A percentile compares a stretch with the other conserved stretches of the same genome.
Conservation (phyloP, 768 basidiomycete species). For the Leccinum rimulosum region DNA sequence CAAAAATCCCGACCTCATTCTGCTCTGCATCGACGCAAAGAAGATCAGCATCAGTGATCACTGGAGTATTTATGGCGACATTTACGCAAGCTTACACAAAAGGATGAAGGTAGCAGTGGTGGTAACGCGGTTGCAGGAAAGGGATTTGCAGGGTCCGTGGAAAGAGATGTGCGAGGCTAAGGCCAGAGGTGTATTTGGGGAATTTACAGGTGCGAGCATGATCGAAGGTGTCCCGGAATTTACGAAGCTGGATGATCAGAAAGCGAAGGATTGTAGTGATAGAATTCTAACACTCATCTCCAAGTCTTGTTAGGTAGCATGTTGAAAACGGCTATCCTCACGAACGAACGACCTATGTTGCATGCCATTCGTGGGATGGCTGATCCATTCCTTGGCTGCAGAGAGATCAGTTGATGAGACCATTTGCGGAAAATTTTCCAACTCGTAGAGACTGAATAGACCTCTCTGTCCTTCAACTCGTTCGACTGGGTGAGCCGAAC, state of each 20-base stretch:
- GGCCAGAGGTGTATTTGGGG: conserved; percentile 10
- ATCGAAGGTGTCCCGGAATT: conserved; percentile 24
- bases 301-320: background rate
- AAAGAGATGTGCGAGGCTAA: conserved; percentile 11
- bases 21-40: conserved; percentile 22
- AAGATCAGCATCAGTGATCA: conserved; percentile 14
- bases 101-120: conserved; percentile 18
- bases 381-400: too few species aligned
- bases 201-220: conserved; percentile 12
- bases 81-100: conserved; percentile 18
- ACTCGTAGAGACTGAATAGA: too few species aligned
- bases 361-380: background rate
- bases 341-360: background rate
- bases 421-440: too few species aligned
- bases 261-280: conserved; percentile 17
- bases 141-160: conserved; percentile 11
- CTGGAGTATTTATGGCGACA: conserved; percentile 23
- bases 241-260: conserved; percentile 10
- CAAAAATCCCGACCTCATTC: conserved; percentile 14
- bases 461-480: too few species aligned
- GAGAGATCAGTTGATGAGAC: too few species aligned
- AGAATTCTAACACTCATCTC: conserved; percentile 22
- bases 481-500: too few species aligned
- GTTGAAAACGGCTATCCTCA: background rate
- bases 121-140: conserved; percentile 14